phyloP scores from a whole-genome alignment of 2,329 filamentous ascomycete genomes.

The Pseudogymnoascus sp. region DNA sequence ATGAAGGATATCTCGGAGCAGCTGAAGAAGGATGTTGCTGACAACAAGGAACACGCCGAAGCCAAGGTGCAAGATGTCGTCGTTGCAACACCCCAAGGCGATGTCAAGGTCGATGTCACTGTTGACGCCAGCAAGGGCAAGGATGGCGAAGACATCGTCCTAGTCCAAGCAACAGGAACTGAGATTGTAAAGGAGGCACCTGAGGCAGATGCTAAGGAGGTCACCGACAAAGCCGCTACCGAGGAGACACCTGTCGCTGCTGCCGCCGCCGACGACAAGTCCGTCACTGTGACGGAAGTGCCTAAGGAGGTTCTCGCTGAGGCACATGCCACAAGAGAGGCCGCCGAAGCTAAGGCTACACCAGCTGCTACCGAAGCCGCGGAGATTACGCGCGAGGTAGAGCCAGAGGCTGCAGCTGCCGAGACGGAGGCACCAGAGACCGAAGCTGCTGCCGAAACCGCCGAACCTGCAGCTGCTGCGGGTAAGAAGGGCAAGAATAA shows the following conservation, averaged over 20 bases:
- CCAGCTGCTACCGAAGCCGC: neutral
- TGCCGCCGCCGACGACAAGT: neutral
- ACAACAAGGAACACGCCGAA: neutral
- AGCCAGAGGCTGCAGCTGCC: neutral
- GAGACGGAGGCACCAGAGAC: neutral
- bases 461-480: neutral
- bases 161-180: neutral
- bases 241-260: neutral
- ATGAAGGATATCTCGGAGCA: constrained; percentile 19
- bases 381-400: neutral
- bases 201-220: neutral
- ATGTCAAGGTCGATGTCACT: constrained; percentile 1
- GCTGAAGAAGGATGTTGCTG: neutral
- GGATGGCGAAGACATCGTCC: neutral
- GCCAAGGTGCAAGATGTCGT: neutral
- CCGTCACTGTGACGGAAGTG: neutral
- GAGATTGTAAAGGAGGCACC: neutral
- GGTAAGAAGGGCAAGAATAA: constrained; percentile 3
- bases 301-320: neutral
- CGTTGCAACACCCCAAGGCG: neutral
- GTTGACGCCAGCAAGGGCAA: neutral
- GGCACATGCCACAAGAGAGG: neutral
- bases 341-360: neutral
- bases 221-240: neutral
- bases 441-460: neutral